Conservation (phyloP, 2,329 filamentous ascomycete species). For the Colletotrichum agaves region DNA sequence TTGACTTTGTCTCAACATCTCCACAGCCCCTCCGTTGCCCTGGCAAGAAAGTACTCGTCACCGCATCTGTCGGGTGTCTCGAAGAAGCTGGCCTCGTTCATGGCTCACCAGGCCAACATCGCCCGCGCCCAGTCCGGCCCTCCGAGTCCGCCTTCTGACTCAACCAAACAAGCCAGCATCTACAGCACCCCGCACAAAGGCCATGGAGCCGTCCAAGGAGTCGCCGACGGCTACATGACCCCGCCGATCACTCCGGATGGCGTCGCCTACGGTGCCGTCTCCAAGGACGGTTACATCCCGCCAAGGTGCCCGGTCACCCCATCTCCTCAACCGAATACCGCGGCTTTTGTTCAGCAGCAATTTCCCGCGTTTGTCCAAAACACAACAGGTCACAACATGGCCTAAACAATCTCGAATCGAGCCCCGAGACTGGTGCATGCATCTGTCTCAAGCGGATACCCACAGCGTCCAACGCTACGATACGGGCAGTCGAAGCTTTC, state of each 20-base stretch:
- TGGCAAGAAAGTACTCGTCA: constrained; percentile 70
- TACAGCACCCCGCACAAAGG: constrained; percentile 85
- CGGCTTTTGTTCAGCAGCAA: constrained; percentile 50
- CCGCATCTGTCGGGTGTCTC: constrained; percentile 64
- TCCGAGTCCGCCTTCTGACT: constrained; percentile 69
- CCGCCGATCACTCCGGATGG: constrained; percentile 87
- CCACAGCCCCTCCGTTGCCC: constrained; percentile 66
- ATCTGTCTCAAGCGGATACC: constrained; percentile 19
- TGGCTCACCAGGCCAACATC: constrained; percentile 68
- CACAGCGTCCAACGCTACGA: constrained; percentile 31
- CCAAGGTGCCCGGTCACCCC: constrained; percentile 72
- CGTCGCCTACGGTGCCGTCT: constrained; percentile 61
- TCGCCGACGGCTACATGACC: constrained; percentile 81
- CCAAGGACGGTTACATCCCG: constrained; percentile 61
- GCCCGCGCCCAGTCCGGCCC: constrained; percentile 61
- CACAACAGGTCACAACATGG: constrained; percentile 46
- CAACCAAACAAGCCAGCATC: constrained; percentile 66
- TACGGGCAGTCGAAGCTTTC: constrained; percentile 27
- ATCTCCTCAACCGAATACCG: constrained; percentile 61
- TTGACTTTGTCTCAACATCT: constrained; percentile 69
- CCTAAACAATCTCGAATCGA: constrained; percentile 33
- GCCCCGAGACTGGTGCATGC: background rate
- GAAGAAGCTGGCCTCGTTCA: constrained; percentile 66
- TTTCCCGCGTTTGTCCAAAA: constrained; percentile 58
- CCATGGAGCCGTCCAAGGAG: constrained; percentile 68